Evolutionary conservation across 2,329 filamentous ascomycete species (phyloP).

Genomic region (Trichoderma koningiopsis): DNA sequence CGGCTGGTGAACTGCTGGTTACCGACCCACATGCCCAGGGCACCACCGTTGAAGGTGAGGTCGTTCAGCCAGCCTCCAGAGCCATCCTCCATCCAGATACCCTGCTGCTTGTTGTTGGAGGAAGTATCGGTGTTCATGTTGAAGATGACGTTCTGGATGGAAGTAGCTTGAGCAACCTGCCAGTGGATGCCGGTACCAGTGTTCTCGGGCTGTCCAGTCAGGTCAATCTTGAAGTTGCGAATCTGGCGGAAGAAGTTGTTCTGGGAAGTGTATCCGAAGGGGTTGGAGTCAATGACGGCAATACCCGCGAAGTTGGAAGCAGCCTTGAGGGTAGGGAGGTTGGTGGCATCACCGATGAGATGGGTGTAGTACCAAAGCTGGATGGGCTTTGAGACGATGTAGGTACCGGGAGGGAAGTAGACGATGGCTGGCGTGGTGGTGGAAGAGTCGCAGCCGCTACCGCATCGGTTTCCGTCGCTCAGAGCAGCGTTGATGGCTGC

Average conservation of each 20-base stretch:
- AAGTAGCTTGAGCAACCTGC: constrained; percentile 83
- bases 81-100: constrained; percentile 83
- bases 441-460: constrained; percentile 76
- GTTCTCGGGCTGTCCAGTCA: constrained; percentile 63
- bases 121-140: constrained; percentile 72
- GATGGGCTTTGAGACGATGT: constrained; percentile 77
- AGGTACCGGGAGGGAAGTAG: constrained; percentile 89
- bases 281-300: constrained; percentile 85
- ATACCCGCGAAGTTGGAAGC: constrained; percentile 75
- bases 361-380: constrained; percentile 92
- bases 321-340: constrained; percentile 75
- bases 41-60: constrained; percentile 80
- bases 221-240: constrained; percentile 79
- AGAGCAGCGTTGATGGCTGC: constrained; percentile 85
- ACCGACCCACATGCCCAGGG: constrained; percentile 76
- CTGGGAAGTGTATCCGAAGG: constrained; percentile 82
- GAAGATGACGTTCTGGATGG: constrained; percentile 78
- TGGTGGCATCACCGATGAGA: constrained; percentile 77
- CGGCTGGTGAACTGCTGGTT: constrained; percentile 87
- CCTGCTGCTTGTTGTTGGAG: constrained; percentile 68
- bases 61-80: constrained; percentile 84
- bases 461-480: constrained; percentile 76
- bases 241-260: constrained; percentile 84
- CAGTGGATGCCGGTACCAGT: constrained; percentile 75
- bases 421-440: constrained; percentile 84